Evolutionary conservation across 2,329 filamentous ascomycete species (phyloP), one percentile per base, ranked within the genome.

Genomic region (Colletotrichum cuscutae): DNA sequence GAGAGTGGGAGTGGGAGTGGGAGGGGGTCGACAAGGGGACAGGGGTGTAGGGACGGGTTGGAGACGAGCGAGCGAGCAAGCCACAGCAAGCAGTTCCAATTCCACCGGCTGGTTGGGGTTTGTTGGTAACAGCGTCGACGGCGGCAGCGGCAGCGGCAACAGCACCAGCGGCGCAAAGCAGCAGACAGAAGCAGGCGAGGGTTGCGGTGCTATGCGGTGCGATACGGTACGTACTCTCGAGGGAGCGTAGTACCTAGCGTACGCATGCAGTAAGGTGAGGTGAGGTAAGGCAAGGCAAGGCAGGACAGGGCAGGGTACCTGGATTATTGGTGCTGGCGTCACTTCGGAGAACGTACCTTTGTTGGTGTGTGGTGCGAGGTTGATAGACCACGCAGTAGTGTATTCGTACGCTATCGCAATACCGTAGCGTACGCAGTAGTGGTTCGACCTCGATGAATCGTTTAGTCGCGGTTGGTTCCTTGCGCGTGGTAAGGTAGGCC

Each of bases 401-500:
- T 42, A 42, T 19, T 19, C 15, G 37, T 19, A n/a, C 42, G 42
- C 19, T 49, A 49, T 37, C 57, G 57, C 35, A 60, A 37, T 42
- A 28, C 35, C 13, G 35, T 42, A 26, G 35, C 28, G 49, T 24
- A 13, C 42, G 49, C 24, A 30, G 32, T 12, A 52, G 68, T 71
- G 63, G 56, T 32, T 63, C 68, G 63, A 53, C 46, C 32, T 60
- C 62, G 56, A 70, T 66, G 68, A 66, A 70, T 66, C 62, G 62
- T 46, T 71, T 56, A 35, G 64, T 62, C 57, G 64, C 52, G 52
- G 58, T 12, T 58, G 53, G 53, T 68, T 69, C 35, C 65, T 57
- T 60, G 52, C 53, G 30, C 35, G 68, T 54, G 42, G 56, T 54
- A 54, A 37, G 67, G 54, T 54, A 59, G 49, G 49, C 26, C 30